These are phyloP conservation scores for Trichoderma arundinaceum DNA, from an alignment of 2,329 filamentous ascomycete genomes.

Conservation along the genomic window DNA sequence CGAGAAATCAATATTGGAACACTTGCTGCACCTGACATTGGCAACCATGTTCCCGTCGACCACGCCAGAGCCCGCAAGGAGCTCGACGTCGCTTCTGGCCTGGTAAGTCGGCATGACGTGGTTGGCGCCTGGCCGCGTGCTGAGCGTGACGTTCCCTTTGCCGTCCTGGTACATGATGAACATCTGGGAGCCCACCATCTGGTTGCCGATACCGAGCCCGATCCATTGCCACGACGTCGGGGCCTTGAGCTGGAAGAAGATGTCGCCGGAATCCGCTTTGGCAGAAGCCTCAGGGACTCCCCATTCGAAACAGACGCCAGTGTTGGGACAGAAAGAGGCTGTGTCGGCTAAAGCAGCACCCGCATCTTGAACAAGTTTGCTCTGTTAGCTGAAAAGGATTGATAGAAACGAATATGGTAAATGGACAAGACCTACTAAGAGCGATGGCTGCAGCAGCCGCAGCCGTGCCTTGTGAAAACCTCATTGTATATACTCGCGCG, in stretches of 20 bases:
- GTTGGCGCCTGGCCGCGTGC: constrained; percentile 57
- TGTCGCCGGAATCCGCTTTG: constrained; percentile 56
- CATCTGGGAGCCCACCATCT: constrained; percentile 64
- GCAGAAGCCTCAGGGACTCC: constrained; percentile 59
- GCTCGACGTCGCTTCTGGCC: constrained; percentile 51
- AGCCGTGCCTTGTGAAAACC: constrained; percentile 21
- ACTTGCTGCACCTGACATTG: constrained; percentile 63
- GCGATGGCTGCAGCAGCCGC: constrained; percentile 30
- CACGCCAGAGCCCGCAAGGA: constrained; percentile 66
- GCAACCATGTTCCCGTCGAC: constrained; percentile 59
- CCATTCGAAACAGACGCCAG: constrained; percentile 60
- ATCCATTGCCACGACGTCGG: constrained; percentile 62
- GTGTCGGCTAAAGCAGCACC: constrained; percentile 38
- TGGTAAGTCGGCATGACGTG: constrained; percentile 57
- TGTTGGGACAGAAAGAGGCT: constrained; percentile 50
- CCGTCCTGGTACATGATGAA: constrained; percentile 68
- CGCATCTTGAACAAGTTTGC: constrained; percentile 33
- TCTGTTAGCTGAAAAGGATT: background rate
- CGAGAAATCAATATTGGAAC: constrained; percentile 53
- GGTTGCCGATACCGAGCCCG: constrained; percentile 60
- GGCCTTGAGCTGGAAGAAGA: constrained; percentile 66
- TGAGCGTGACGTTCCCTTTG: constrained; percentile 64
- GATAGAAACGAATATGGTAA: background rate
- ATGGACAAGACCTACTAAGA: constrained; percentile 32
- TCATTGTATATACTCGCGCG: constrained; percentile 24